Evolutionary conservation across 345 rosid genomes (phyloP).

Genomic region (Viola odorata): DNA sequence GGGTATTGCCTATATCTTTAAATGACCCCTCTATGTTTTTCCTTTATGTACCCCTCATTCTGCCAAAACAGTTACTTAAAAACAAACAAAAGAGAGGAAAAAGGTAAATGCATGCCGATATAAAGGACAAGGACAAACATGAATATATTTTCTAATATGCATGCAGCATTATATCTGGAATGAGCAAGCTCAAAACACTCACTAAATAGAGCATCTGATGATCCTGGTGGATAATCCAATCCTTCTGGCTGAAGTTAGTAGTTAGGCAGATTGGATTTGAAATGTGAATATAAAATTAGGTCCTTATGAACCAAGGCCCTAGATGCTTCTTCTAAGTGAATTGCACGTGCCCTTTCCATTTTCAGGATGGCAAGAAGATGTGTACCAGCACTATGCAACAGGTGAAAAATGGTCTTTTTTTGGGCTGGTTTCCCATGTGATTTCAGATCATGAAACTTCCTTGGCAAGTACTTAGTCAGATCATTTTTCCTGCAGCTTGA

Average conservation of each 20-base stretch:
- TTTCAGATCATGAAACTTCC: conserved; percentile 11
- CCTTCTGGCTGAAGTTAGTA: no score
- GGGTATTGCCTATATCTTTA: conserved; percentile 35
- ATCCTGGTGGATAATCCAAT: no score
- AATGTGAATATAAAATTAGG: neutral
- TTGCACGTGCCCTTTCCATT: conserved; percentile 5
- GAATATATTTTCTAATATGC: no score
- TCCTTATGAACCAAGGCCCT: neutral
- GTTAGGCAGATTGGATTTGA: neutral
- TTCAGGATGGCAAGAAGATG: conserved; percentile 53
- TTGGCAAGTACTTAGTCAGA: conserved; percentile 10
- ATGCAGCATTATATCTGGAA: neutral
- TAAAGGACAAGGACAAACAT: no score
- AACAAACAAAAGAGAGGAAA: neutral
- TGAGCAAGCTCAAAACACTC: no score
- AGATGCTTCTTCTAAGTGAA: neutral
- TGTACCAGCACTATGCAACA: conserved; percentile 72
- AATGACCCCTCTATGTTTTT: conserved; percentile 4
- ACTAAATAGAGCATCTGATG: no score
- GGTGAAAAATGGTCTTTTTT: conserved; percentile 36
- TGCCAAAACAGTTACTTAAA: neutral
- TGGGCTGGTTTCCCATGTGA: conserved; percentile 6
- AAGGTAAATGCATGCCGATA: no score
- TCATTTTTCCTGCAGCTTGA: conserved; percentile 63
- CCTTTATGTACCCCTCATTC: neutral